A percentile compares a stretch with the other conserved stretches of the same genome.
Evolutionary conservation across 768 basidiomycete species (phyloP).

Genomic region (Suillus discolor): DNA sequence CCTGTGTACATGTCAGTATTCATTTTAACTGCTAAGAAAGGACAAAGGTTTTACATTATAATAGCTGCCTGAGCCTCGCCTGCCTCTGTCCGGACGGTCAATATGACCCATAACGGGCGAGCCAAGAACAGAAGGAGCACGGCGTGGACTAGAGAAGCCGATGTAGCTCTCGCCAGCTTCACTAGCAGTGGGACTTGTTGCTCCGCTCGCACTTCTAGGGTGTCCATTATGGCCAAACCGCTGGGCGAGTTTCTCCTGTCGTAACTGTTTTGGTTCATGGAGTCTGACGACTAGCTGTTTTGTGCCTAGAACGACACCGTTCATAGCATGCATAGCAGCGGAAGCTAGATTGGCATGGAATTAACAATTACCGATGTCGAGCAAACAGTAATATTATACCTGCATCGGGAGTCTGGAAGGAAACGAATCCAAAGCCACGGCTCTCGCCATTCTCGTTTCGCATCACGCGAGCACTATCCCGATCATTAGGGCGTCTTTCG

Average conservation of each 20-base stretch:
- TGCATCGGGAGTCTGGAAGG: conserved; percentile 81
- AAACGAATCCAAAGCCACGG: conserved; percentile 91
- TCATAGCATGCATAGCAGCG: conserved; percentile 80
- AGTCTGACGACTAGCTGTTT: conserved; percentile 85
- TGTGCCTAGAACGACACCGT: conserved; percentile 66
- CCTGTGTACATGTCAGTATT: conserved; percentile 43
- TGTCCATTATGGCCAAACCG: conserved; percentile 82
- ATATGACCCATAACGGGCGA: conserved; percentile 56
- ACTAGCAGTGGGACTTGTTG: conserved; percentile 82
- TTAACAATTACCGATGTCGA: background rate
- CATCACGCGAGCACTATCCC: conserved; percentile 86
- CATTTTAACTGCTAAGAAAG: conserved; percentile 5
- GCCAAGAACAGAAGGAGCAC: conserved; percentile 48
- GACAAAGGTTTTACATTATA: conserved; percentile 59
- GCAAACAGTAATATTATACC: conserved; percentile 42
- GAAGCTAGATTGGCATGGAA: conserved; percentile 47
- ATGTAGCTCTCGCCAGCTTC: conserved; percentile 78
- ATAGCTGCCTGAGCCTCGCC: conserved; percentile 85
- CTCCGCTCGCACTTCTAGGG: conserved; percentile 78
- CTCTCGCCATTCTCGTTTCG: conserved; percentile 79
- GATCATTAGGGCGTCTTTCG: background rate
- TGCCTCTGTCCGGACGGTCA: conserved; percentile 64
- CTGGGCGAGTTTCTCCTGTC: conserved; percentile 85
- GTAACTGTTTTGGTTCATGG: conserved; percentile 90
- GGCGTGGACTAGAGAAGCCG: conserved; percentile 77